Conservation (phyloP, 2,329 filamentous ascomycete genomes). For the Penicillium sp. region DNA sequence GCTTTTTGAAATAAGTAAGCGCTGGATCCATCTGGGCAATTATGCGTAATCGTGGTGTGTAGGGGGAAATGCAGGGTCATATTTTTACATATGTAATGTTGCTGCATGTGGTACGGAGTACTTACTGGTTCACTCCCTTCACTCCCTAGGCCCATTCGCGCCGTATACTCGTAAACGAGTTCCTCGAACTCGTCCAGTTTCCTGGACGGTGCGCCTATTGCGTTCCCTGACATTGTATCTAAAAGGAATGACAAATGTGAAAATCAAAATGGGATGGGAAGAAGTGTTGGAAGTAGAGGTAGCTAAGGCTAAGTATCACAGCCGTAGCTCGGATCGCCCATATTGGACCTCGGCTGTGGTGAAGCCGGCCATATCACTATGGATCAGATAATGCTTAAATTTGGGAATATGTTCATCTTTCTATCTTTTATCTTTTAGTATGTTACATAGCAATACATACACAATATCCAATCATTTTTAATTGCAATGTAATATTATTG, state of each 20-base stretch:
- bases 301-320: constrained; percentile 1
- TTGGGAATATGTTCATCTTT: neutral
- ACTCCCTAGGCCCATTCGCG: constrained; percentile 20
- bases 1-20: constrained; percentile 21
- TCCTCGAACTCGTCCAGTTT: constrained; percentile 34
- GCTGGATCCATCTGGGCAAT: neutral
- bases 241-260: neutral
- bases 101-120: neutral
- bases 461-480: too few relatives aligned
- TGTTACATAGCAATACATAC: too few relatives aligned
- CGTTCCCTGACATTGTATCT: constrained; percentile 17
- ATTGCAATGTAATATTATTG: too few relatives aligned
- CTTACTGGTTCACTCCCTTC: constrained; percentile 21
- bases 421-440: too few relatives aligned
- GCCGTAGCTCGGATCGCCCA: constrained; percentile 3
- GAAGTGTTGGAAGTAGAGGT: neutral
- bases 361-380: neutral
- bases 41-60: neutral
- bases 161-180: constrained; percentile 27
- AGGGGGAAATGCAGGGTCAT: neutral
- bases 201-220: constrained; percentile 22
- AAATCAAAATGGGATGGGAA: neutral
- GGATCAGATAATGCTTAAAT: neutral
- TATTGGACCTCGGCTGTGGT: constrained; percentile 21
- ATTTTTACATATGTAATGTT: too few relatives aligned